These are phyloP conservation scores for Eucalyptus urophylla DNA, from an alignment of 345 rosid genomes.

Conservation along the genomic window DNA sequence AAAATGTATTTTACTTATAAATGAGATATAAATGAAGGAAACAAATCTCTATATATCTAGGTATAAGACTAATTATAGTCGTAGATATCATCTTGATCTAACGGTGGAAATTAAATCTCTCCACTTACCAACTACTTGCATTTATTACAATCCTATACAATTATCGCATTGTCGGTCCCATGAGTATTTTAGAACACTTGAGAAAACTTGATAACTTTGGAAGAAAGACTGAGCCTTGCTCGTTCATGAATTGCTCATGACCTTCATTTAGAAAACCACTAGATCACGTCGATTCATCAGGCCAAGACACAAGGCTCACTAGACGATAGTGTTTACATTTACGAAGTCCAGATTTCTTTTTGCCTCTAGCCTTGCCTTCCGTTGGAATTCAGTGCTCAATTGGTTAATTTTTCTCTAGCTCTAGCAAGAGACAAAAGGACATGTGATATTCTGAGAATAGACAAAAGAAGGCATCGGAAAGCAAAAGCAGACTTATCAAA, in stretches of 20 bases:
- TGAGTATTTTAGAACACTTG: fast-evolving
- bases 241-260: too few relatives aligned
- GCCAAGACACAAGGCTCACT: fast-evolving
- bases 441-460: neutral
- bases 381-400: neutral
- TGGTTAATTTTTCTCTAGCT: neutral
- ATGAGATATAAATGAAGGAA: too few relatives aligned
- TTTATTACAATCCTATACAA: too few relatives aligned
- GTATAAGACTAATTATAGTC: fast-evolving
- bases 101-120: fast-evolving
- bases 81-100: fast-evolving
- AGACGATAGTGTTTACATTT: neutral
- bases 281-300: too few relatives aligned
- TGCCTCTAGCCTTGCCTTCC: neutral
- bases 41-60: too few relatives aligned
- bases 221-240: too few relatives aligned
- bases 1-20: fast-evolving
- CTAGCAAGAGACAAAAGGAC: neutral
- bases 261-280: too few relatives aligned
- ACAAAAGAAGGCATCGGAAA: neutral
- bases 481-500: neutral
- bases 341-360: neutral
- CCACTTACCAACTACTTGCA: fast-evolving
- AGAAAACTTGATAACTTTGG: fast-evolving
- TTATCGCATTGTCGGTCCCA: fast-evolving